Conservation (phyloP, 2,329 filamentous ascomycete species). For the Fusarium verticillioides region DNA sequence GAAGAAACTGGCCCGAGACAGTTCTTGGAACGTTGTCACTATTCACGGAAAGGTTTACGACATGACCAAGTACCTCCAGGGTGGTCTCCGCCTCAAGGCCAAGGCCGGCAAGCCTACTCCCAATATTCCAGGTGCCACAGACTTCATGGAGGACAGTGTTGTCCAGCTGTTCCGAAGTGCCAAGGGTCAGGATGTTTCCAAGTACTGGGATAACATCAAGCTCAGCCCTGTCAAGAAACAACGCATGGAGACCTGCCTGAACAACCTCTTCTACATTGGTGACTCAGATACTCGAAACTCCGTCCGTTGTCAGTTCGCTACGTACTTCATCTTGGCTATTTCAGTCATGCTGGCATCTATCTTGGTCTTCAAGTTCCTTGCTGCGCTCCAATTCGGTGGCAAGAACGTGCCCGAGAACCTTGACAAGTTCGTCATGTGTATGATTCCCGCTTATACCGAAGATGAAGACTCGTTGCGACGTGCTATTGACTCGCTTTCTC, state of each 20-base stretch:
- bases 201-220: conserved; percentile 80
- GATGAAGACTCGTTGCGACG: conserved; percentile 97
- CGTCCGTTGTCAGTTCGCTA: conserved; percentile 83
- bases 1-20: conserved; percentile 71
- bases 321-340: conserved; percentile 88
- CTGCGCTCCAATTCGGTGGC: conserved; percentile 90
- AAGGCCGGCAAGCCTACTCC: conserved; percentile 63
- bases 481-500: conserved; percentile 94
- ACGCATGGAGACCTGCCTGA: conserved; percentile 83
- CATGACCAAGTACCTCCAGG: conserved; percentile 82
- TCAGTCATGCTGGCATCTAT: conserved; percentile 82
- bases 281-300: conserved; percentile 93
- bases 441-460: conserved; percentile 97
- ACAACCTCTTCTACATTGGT: conserved; percentile 95
- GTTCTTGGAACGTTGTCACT: conserved; percentile 77
- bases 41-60: conserved; percentile 87
- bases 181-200: conserved; percentile 82
- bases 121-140: conserved; percentile 61
- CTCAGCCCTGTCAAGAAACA: conserved; percentile 66
- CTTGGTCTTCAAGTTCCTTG: conserved; percentile 96
- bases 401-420: conserved; percentile 95
- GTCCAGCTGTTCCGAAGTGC: conserved; percentile 80
- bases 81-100: conserved; percentile 74
- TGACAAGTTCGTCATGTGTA: conserved; percentile 98
- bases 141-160: conserved; percentile 86